A percentile compares a stretch with the other conserved stretches of the same genome.
Evolutionary conservation across 1,284 basidiomycete species (phyloP).

Genomic region (Sanghuangporus weigelae): DNA sequence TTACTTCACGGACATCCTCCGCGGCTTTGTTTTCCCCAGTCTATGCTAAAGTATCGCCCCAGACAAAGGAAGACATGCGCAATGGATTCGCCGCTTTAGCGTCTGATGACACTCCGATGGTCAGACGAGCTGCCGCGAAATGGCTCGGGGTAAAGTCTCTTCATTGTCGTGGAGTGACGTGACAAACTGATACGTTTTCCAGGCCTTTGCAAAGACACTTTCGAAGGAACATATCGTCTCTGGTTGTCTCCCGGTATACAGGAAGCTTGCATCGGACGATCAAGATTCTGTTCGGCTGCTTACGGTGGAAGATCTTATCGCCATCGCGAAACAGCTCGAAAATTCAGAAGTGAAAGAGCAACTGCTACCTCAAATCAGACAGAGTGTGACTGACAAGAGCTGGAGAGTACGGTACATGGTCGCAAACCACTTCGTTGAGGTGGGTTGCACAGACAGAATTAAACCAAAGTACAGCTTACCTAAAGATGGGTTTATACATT

Average conservation of each 20-base stretch:
- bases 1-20: slow-evolving; percentile 97
- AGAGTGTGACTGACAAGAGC: slow-evolving; percentile 91
- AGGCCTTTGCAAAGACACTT: slow-evolving; percentile 78
- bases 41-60: slow-evolving; percentile 72
- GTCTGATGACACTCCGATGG: slow-evolving; percentile 98
- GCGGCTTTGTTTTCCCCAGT: slow-evolving; percentile 94
- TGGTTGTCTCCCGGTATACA: slow-evolving; percentile 91
- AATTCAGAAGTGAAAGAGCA: slow-evolving; percentile 90
- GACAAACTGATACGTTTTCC: slow-evolving; percentile 17
- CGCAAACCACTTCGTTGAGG: slow-evolving; percentile 96
- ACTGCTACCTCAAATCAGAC: slow-evolving; percentile 82
- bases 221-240: slow-evolving; percentile 77
- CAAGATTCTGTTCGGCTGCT: slow-evolving; percentile 97
- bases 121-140: slow-evolving; percentile 93
- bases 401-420: slow-evolving; percentile 99
- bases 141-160: slow-evolving; percentile 77
- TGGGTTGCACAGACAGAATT: slow-evolving; percentile 27
- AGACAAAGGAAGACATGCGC: slow-evolving; percentile 85
- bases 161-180: slow-evolving; percentile 2
- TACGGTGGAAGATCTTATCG: slow-evolving; percentile 95
- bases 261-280: slow-evolving; percentile 92
- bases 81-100: slow-evolving; percentile 82
- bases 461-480: slow-evolving; percentile 9
- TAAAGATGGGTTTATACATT: neutral
- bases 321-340: slow-evolving; percentile 81